Evolutionary conservation across 805 yeast species (phyloP).

Genomic region (Metahyphopichia silvanorum): DNA sequence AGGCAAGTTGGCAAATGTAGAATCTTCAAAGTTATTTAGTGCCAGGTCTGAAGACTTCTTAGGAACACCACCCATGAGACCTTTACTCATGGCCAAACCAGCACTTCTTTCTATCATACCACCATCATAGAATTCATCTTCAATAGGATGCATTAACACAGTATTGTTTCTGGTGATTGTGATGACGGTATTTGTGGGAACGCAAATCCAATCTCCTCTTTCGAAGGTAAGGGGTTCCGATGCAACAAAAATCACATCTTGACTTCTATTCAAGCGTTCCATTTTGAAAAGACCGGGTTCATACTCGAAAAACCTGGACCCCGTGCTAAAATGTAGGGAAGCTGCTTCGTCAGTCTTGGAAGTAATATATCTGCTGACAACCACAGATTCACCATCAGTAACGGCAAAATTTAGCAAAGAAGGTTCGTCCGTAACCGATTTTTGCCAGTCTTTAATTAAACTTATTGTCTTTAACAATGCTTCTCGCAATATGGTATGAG

Average conservation of each 20-base stretch:
- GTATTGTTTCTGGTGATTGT: constrained; percentile 78
- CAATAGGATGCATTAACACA: constrained; percentile 84
- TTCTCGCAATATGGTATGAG: constrained; percentile 55
- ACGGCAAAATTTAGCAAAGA: constrained; percentile 90
- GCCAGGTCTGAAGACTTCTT: constrained; percentile 29
- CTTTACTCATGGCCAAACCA: constrained; percentile 83
- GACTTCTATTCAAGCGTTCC: constrained; percentile 91
- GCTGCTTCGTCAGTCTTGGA: constrained; percentile 95
- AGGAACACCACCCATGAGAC: constrained; percentile 91
- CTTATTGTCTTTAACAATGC: constrained; percentile 76
- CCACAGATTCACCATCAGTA: constrained; percentile 86
- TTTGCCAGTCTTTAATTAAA: constrained; percentile 75
- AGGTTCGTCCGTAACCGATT: constrained; percentile 58
- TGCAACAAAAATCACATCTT: constrained; percentile 94
- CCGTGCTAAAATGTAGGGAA: constrained; percentile 89
- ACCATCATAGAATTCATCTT: constrained; percentile 81
- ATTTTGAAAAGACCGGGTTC: constrained; percentile 89
- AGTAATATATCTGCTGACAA: constrained; percentile 84
- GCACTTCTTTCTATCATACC: constrained; percentile 69
- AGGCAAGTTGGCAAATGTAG: constrained; percentile 25
- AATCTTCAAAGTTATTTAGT: constrained; percentile 14
- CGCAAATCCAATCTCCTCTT: constrained; percentile 95
- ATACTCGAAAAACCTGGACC: constrained; percentile 85
- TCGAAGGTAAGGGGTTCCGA: constrained; percentile 96
- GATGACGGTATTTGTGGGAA: constrained; percentile 85